Evolutionary conservation across 2,329 filamentous ascomycete genomes (phyloP).

Genomic region (Falciphora oryzae): DNA sequence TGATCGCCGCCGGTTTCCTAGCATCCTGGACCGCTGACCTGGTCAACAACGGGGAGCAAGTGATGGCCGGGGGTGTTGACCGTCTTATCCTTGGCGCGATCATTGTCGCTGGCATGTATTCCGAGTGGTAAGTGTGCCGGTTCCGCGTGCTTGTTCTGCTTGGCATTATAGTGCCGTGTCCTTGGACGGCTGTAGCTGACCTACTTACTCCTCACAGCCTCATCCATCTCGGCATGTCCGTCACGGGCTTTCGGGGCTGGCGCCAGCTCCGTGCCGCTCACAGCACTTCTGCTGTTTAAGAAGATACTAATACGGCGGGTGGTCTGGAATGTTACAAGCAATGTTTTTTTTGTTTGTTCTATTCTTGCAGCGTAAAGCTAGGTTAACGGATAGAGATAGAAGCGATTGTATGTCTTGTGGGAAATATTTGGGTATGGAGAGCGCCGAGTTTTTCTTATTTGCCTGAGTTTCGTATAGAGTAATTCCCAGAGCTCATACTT

Average conservation of each 20-base stretch:
- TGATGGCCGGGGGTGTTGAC: neutral
- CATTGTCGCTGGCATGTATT: neutral
- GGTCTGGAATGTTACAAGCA: no score
- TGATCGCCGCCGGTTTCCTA: constrained; percentile 6
- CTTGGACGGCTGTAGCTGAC: neutral
- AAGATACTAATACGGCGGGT: neutral
- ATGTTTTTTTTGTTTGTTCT: no score
- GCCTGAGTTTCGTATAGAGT: no score
- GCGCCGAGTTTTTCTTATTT: no score
- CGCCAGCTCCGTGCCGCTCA: neutral
- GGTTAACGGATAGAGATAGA: no score
- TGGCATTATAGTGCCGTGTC: neutral
- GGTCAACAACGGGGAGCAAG: neutral
- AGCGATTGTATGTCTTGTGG: no score
- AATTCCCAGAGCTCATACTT: no score
- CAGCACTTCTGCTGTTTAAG: neutral
- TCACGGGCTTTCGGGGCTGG: neutral
- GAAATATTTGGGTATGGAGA: no score
- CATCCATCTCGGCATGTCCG: constrained; percentile 1
- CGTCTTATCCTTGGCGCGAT: neutral
- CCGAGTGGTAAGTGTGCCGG: neutral
- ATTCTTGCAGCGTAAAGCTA: no score
- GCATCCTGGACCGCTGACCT: neutral
- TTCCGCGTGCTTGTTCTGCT: neutral
- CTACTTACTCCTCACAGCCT: neutral